Percentiles rank a stretch among this genome's conserved stretches.
Conservation (phyloP, 179 eudicot species). For the Sideroxylon spinosum region DNA sequence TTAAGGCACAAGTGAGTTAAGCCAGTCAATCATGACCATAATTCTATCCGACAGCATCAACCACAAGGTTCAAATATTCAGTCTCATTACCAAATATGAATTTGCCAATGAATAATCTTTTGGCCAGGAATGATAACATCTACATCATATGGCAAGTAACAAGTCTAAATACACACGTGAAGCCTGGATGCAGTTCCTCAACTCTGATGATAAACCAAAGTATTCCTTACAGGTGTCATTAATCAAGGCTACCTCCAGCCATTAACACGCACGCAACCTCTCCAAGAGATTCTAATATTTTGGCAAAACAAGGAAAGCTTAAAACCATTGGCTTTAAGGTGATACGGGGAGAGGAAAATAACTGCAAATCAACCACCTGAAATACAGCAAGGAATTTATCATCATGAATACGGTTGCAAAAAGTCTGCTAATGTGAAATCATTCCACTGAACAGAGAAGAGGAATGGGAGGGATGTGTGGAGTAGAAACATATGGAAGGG, state of each 20-base stretch:
- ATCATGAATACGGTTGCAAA: constrained; percentile 3
- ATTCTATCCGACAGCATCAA: background rate
- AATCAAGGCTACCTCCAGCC: background rate
- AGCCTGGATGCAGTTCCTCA: background rate
- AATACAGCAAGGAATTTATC: background rate
- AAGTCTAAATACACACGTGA: background rate
- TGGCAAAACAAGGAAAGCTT: constrained; percentile 69
- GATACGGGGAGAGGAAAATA: constrained; percentile 72
- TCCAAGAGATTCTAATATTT: constrained; percentile 73
- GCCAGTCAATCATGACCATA: background rate
- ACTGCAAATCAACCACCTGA: constrained; percentile 80
- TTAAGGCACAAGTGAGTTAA: background rate
- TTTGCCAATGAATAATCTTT: background rate
- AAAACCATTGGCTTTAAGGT: constrained; percentile 80
- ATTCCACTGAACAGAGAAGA: background rate
- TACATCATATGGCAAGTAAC: background rate
- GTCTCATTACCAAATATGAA: background rate
- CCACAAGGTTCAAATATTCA: background rate
- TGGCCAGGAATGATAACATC: background rate
- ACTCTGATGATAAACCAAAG: background rate
- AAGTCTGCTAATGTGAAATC: background rate
- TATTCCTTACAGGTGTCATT: background rate
- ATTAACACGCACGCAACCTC: constrained; percentile 32
- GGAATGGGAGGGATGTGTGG: too few relatives aligned
- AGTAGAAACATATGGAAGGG: background rate